Evolutionary conservation across 345 rosid species (phyloP), one percentile per base, ranked within the genome.

Genomic region (Boechera retrofracta): DNA sequence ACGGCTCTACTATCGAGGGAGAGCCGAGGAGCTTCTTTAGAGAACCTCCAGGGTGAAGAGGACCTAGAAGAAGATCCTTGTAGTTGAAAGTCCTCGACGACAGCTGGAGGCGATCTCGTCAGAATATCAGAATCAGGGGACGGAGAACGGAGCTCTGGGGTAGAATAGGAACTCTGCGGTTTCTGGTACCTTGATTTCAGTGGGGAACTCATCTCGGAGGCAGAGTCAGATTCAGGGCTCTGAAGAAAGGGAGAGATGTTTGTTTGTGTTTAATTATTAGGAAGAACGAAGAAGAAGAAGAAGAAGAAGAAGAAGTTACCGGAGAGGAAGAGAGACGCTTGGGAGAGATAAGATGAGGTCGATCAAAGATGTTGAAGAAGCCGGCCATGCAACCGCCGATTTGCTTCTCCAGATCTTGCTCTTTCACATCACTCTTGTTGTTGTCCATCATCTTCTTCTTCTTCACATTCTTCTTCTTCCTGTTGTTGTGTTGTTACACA

Each of bases 1-100:
- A 86, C 81, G 12, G 97, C 97, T 73, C 98, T 86, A 85, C 99
- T 95, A 33, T 95, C 99, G n/a, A 95, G 97, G 5, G 99, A 95
- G 10, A 95, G 94, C 71, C 99, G 80, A 2, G 99, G 99, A 74
- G 96, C 89, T 76, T 91, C 99, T 74, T 86, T 95, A 32, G 86
- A 86, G 85, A 87, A 88, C 85, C 87, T 92, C 99, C 98, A 86
- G 1, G 97, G 76, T 39, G 91, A 76, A 65, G 32, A 26, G 0
- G 15, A 24, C 24, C 24, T 21, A 3, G 86, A 64, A 8, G 68
- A 28, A 2, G 29, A 28, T 28, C 29, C 29, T 28, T 2, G 29
- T 28, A 28, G 29, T 28, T 28, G 2, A 28, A 28, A 28, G 29
- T 28, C 29, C 29, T 28, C 29, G 2, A 28, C 29, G 29, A 28